Percentiles rank a stretch among this genome's conserved stretches.
Evolutionary conservation across 495 filamentous ascomycete genomes (phyloP).

Genomic region (Hyaloscypha hepaticicola): DNA sequence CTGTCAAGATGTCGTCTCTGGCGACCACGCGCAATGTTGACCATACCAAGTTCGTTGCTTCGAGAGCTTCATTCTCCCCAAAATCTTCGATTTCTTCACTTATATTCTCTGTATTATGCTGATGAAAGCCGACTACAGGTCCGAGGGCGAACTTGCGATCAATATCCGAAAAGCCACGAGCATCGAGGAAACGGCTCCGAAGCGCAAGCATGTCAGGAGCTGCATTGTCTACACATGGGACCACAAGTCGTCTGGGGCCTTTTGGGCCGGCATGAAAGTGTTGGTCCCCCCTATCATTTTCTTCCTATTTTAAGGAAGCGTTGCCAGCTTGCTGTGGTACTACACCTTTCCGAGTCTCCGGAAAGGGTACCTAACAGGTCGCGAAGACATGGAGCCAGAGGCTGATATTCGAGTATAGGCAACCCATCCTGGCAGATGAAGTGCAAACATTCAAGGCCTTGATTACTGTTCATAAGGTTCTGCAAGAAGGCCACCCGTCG

Average conservation of each 20-base stretch:
- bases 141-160: conserved; percentile 88
- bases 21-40: conserved; percentile 30
- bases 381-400: background rate
- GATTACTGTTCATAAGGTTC: conserved; percentile 91
- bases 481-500: conserved; percentile 92
- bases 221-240: conserved; percentile 99
- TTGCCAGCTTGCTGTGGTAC: background rate
- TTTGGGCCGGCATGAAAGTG: conserved; percentile 99
- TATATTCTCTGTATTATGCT: background rate
- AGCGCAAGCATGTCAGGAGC: conserved; percentile 97
- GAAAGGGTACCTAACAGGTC: background rate
- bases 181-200: conserved; percentile 92
- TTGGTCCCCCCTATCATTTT: conserved; percentile 44
- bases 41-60: conserved; percentile 30
- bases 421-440: conserved; percentile 94
- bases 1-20: conserved; percentile 26
- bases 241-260: conserved; percentile 93
- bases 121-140: conserved; percentile 49
- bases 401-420: conserved; percentile 48
- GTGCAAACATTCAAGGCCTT: conserved; percentile 92
- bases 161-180: conserved; percentile 97
- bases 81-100: background rate
- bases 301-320: background rate
- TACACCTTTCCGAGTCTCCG: background rate
- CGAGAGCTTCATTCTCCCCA: background rate